A percentile compares a stretch with the other conserved stretches of the same genome.
Evolutionary conservation across 805 yeast species (phyloP).

Genomic region (Lipomyces kockii): DNA sequence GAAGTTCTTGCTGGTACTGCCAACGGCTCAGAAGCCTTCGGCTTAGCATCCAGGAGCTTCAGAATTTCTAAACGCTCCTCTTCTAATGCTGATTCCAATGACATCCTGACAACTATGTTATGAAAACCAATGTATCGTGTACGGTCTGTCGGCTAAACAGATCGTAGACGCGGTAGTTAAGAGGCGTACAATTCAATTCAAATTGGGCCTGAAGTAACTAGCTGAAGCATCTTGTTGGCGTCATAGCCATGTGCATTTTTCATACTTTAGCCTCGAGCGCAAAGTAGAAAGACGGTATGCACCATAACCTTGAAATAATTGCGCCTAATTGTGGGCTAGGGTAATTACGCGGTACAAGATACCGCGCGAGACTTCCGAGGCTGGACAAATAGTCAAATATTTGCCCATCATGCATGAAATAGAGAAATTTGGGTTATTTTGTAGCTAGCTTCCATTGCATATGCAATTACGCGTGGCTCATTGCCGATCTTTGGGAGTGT

Average conservation of each 20-base stretch:
- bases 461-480: no score
- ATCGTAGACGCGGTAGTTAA: background rate
- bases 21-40: slow-evolving; percentile 2
- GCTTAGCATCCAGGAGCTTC: slow-evolving; percentile 32
- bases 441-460: no score
- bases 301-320: background rate
- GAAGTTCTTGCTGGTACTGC: slow-evolving; percentile 20
- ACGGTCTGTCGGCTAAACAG: background rate
- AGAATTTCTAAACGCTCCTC: slow-evolving; percentile 41
- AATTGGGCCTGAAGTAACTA: background rate
- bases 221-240: background rate
- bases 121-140: background rate
- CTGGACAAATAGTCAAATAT: no score
- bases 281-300: background rate
- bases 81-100: slow-evolving; percentile 39
- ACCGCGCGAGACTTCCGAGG: no score
- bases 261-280: background rate
- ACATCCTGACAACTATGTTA: slow-evolving; percentile 27
- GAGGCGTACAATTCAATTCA: no score
- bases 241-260: background rate
- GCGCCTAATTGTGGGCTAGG: background rate
- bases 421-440: no score
- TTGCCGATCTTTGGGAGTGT: no score
- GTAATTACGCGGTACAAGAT: no score
- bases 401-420: no score